Conservation (phyloP, 768 basidiomycete genomes). For the Termitomyces sp. region DNA sequence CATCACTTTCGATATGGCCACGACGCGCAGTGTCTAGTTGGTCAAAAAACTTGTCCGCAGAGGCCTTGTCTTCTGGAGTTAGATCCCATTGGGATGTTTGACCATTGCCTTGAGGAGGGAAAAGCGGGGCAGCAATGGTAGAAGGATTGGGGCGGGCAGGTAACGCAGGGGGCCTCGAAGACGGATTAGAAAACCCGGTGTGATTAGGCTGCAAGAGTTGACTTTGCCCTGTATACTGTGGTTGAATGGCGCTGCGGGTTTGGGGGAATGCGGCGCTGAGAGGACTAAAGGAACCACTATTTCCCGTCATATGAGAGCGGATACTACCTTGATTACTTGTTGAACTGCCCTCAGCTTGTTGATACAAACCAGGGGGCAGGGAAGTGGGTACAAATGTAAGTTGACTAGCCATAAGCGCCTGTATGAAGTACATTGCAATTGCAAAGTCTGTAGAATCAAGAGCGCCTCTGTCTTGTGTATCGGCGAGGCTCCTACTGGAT, state of each 20-base stretch:
- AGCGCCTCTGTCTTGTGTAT: conserved; percentile 86
- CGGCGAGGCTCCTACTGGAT: conserved; percentile 78
- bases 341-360: conserved; percentile 59
- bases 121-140: conserved; percentile 20
- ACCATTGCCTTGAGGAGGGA: conserved; percentile 24
- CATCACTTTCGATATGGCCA: conserved; percentile 88
- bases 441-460: conserved; percentile 92
- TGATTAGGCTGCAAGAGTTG: conserved; percentile 47
- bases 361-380: conserved; percentile 83
- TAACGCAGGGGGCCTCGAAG: conserved; percentile 29
- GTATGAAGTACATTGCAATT: conserved; percentile 95
- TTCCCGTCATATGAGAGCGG: conserved; percentile 56
- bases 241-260: conserved; percentile 39
- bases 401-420: conserved; percentile 82
- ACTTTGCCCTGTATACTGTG: conserved; percentile 65
- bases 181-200: conserved; percentile 34
- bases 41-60: conserved; percentile 76
- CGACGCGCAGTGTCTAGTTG: conserved; percentile 69
- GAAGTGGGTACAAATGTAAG: conserved; percentile 66
- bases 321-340: conserved; percentile 30
- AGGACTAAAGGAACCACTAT: conserved; percentile 62
- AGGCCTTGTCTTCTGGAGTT: conserved; percentile 72
- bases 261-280: conserved; percentile 37
- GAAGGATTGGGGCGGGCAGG: conserved; percentile 35
- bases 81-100: conserved; percentile 70